A percentile compares a stretch with the other conserved stretches of the same genome.
These are phyloP conservation scores for Cucurbita maxima DNA, from an alignment of 306 rosid genomes.

Conservation along the genomic window DNA sequence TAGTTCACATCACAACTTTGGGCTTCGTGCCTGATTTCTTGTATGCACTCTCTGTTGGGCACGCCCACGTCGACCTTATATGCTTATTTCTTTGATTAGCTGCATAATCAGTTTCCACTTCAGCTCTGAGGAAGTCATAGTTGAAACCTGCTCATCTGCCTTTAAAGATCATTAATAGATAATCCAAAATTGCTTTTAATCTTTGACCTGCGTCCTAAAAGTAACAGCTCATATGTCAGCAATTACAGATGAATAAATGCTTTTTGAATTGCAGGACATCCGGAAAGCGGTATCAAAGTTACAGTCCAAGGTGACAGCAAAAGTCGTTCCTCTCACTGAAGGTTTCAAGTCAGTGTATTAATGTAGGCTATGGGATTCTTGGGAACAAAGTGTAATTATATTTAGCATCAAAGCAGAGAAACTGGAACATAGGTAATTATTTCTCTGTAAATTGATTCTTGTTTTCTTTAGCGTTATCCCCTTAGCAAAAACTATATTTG, in stretches of 20 bases:
- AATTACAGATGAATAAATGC: background rate
- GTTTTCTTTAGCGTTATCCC: background rate
- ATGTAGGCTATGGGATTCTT: background rate
- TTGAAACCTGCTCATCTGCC: background rate
- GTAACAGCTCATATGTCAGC: background rate
- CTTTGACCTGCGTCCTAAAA: background rate
- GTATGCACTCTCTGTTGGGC: background rate
- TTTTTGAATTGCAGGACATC: slow-evolving; percentile 46
- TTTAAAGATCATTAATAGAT: background rate
- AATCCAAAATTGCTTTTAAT: background rate
- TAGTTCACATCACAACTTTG: background rate
- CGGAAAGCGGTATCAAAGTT: slow-evolving; percentile 63
- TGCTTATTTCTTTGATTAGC: background rate
- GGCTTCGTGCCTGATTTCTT: background rate
- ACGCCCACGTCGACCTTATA: background rate
- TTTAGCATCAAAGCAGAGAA: slow-evolving; percentile 3
- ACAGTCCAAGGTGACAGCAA: slow-evolving; percentile 60
- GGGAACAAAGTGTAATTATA: slow-evolving; percentile 5
- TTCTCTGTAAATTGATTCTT: slow-evolving; percentile 1
- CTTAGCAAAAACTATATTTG: background rate
- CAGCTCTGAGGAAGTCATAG: background rate
- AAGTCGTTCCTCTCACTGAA: slow-evolving; percentile 80
- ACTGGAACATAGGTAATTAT: background rate
- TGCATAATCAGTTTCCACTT: background rate
- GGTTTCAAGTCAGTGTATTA: slow-evolving; percentile 61